These are phyloP conservation scores for Styphnolobium japonicum DNA, from an alignment of 306 rosid genomes.

Conservation along the genomic window DNA sequence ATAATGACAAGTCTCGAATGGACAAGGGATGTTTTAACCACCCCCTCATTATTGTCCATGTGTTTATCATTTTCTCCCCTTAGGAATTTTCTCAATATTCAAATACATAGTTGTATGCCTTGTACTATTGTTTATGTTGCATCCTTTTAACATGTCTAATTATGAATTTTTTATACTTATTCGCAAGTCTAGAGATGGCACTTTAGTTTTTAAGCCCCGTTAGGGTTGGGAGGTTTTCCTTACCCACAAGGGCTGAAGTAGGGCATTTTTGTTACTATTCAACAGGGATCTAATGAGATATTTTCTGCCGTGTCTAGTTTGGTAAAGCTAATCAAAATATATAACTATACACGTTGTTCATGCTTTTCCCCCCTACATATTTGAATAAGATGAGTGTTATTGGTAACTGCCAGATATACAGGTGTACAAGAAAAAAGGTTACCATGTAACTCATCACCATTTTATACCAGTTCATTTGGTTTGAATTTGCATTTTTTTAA, in stretches of 20 bases:
- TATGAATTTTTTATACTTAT: neutral
- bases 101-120: neutral
- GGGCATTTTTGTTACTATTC: too few relatives aligned
- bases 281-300: too few relatives aligned
- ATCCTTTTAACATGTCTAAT: neutral
- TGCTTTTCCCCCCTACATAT: too few relatives aligned
- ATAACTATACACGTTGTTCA: too few relatives aligned
- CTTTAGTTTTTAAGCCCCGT: neutral
- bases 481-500: too few relatives aligned
- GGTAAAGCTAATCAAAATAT: too few relatives aligned
- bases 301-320: too few relatives aligned
- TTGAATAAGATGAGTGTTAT: too few relatives aligned
- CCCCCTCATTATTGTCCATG: neutral
- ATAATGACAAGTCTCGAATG: slow-evolving; percentile 9
- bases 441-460: too few relatives aligned
- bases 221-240: neutral
- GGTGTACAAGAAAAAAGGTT: too few relatives aligned
- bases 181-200: neutral
- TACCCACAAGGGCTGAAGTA: neutral
- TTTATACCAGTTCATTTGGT: too few relatives aligned
- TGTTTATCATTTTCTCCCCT: neutral
- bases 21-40: neutral
- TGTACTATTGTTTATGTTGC: neutral
- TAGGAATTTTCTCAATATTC: neutral
- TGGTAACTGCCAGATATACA: too few relatives aligned